These are phyloP conservation scores for Lentinula raphanica DNA, from an alignment of 768 basidiomycete genomes.

Conservation along the genomic window DNA sequence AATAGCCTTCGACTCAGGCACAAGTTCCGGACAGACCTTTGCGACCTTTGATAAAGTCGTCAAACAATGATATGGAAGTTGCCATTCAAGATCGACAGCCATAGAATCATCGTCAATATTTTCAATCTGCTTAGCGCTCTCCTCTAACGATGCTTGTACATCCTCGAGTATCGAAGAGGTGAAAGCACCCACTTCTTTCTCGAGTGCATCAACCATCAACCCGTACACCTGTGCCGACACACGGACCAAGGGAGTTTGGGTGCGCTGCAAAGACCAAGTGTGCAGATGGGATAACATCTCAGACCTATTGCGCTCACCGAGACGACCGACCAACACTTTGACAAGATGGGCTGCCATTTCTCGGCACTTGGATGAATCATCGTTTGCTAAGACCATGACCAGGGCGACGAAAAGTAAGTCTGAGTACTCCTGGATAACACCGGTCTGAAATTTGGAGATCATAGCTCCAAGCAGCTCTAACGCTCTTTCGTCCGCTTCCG, in stretches of 20 bases:
- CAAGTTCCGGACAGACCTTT: conserved; percentile 47
- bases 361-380: conserved; percentile 84
- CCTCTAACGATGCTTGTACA: conserved; percentile 41
- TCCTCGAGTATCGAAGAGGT: conserved; percentile 51
- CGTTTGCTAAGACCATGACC: conserved; percentile 91
- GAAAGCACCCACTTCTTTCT: conserved; percentile 39
- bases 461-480: conserved; percentile 88
- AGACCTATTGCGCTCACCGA: conserved; percentile 55
- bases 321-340: conserved; percentile 64
- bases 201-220: conserved; percentile 67
- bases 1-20: conserved; percentile 40
- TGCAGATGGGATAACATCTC: conserved; percentile 67
- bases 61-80: conserved; percentile 76
- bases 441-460: conserved; percentile 75
- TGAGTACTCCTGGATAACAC: conserved; percentile 70
- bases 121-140: conserved; percentile 36
- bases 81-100: conserved; percentile 68
- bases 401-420: conserved; percentile 89
- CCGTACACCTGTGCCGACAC: conserved; percentile 84
- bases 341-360: conserved; percentile 84
- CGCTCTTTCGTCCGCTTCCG: conserved; percentile 88
- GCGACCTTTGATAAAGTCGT: conserved; percentile 60
- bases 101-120: conserved; percentile 35
- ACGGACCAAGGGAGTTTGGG: conserved; percentile 56
- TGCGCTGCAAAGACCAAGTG: conserved; percentile 66